Evolutionary conservation across 345 rosid genomes (phyloP), one percentile per base, ranked within the genome.

Genomic region (Conringia planisiliqua): DNA sequence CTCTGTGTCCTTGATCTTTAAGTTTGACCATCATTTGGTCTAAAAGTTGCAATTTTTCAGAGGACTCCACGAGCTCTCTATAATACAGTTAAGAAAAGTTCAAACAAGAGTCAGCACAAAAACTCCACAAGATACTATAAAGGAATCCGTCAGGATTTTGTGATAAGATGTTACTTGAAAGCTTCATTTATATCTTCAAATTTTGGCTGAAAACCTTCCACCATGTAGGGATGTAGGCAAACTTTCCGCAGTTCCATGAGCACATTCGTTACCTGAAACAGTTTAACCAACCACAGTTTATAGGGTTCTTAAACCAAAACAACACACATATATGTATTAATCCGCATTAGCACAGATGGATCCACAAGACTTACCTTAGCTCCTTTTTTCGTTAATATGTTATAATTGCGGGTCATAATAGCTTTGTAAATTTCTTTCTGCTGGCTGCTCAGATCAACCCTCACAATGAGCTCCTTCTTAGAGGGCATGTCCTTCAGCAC

Each of bases 11-110:
- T 76, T 90, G 96, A 75, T 88, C 97, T 77, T 74, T 93, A 40
- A 93, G 89, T 73, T 83, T 93, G 79, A 93, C 87, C 98, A 90
- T 89, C 98, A 93, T 82, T 75, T 93, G 90, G 81, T 90, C 92
- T 77, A 93, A 74, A 61, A 93, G 71, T 76, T 84, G 93, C 85
- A 93, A 39, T 76, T 93, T 93, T 24, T 96, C 98, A 57, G 92
- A 90, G 22, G 96, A 70, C 72, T 89, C 96, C 48, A 93, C 33
- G 17, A 93, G 83, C 69, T 85, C 86, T 68, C 98, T 93, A 86
- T 68, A 20, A 57, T 27, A 55, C 24, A 64, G 14, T 42, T 36
- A 68, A 24, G 18, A 55, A 52, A 26, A 27, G 5, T 4, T 35
- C 18, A 63, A 36, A 63, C 63, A 58, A 67, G 68, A n/a, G 65